Base-by-base conservation (phyloP, 257 asterid genomes). In the Gardenia jasminoides region DNA sequence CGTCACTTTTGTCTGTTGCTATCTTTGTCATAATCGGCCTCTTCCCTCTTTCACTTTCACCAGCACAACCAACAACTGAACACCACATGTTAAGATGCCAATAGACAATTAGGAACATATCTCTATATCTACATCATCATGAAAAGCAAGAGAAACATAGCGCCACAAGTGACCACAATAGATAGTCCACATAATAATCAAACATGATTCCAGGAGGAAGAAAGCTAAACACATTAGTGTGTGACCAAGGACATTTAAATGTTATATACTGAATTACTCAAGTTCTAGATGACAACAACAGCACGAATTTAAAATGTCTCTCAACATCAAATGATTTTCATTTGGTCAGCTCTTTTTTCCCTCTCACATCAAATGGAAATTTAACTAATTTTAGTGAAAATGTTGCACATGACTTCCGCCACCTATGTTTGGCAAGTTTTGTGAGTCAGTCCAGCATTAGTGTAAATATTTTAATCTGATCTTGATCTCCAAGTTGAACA, bases 11-110 rank as follows among this genome's bases (percentile, higher is more conserved):
- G 6, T 93, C 97, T 4, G 97, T 88, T 28, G 99, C 97, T 67
- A 93, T 86, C 88, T 93, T 95, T 67, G 99, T 76, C 99, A 95
- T 95, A 84, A 89, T 76, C 13, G 98, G 99, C 74, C 99, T 92
- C 90, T 95, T 93, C 71, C 98, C 98, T 88, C 98, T 89, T 50
- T 93, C 97, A 2, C 78, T 74, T 83, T 95, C 99, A 47, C 99
- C 99, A 77, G 44, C 80, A 80, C 97, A 93, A 76, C 99, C 99
- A 80, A 90, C 67, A 82, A 95, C 99, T 93, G 84, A 82, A 85
- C 67, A 82, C 67, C 79, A 76, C 65, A 71, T 17, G 66, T 62
- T n/a, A 80, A 73, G 75, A 72, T 67, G 68, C 76, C 36, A 33
- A 82, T 88, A 78, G 85, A 58, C 17, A 77, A 83, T 65, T 70